A percentile compares a stretch with the other conserved stretches of the same genome.
These are phyloP conservation scores for Naganishia friedmannii DNA, from an alignment of 768 basidiomycete genomes.

Conservation along the genomic window DNA sequence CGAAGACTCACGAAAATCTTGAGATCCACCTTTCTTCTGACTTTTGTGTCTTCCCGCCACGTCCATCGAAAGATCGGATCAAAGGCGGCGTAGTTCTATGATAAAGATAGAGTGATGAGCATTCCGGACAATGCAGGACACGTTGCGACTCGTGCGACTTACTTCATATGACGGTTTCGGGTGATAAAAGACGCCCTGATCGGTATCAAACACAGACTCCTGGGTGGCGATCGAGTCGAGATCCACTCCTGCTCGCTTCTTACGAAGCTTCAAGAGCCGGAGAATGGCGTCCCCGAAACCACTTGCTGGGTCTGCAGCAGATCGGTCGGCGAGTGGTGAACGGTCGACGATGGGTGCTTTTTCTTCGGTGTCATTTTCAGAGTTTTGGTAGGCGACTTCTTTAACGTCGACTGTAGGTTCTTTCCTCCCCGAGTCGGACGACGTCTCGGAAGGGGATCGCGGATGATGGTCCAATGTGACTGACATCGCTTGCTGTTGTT, in stretches of 20 bases:
- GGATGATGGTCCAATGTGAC: neutral
- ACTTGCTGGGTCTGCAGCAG: slow-evolving; percentile 13
- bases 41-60: slow-evolving; percentile 64
- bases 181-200: slow-evolving; percentile 38
- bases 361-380: slow-evolving; percentile 21
- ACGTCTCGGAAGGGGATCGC: slow-evolving; percentile 6
- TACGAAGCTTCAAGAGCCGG: slow-evolving; percentile 30
- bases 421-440: neutral
- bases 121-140: no score
- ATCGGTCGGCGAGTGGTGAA: slow-evolving; percentile 23
- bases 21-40: slow-evolving; percentile 60
- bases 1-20: slow-evolving; percentile 62
- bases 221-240: slow-evolving; percentile 43
- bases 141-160: neutral
- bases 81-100: slow-evolving; percentile 61
- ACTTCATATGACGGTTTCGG: slow-evolving; percentile 49
- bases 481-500: neutral
- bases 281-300: slow-evolving; percentile 33
- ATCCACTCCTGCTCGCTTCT: slow-evolving; percentile 24
- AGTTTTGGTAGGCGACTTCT: slow-evolving; percentile 21
- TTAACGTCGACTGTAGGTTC: neutral
- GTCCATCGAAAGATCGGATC: slow-evolving; percentile 69
- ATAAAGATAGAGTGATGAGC: neutral
- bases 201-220: slow-evolving; percentile 40
- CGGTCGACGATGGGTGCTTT: slow-evolving; percentile 1